Evolutionary conservation across 2,329 filamentous ascomycete species (phyloP), one percentile per base, ranked within the genome.

Genomic region (Fusarium clavum): DNA sequence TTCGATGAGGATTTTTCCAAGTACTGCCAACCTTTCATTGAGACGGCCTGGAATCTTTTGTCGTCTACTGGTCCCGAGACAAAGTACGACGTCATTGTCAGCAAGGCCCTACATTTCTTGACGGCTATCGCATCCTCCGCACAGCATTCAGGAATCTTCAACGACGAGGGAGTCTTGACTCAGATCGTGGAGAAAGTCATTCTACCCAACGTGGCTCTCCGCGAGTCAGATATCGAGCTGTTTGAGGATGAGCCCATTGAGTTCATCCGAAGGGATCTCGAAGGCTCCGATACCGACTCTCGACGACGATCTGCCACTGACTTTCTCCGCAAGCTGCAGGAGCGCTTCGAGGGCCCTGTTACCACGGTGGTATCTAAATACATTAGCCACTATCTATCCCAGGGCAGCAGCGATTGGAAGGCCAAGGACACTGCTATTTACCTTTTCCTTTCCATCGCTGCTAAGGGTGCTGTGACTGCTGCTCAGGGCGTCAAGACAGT

Each of bases 211-310:
- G 89, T 99, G 62, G 92, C 92, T 18, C 84, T 99, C 64, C 90
- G 97, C 71, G 96, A 98, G 76, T 96, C 94, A 1, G 97, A 99
- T 72, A 88, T 97, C 57, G 96, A 99, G 79, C 87, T 97, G 72
- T 98, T 99, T 74, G 96, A 99, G 78, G 97, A 99, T 78, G 97
- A 99, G 83, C 96, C 96, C 0, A 99, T 99, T 71, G 96, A 99
- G 80, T 99, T 97, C 78, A 99, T 99, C 77, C 89, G 96, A 69
- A 89, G 94, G 75, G 96, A 99, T 80, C 85, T 99, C 49, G 96
- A 99, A 79, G 96, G 96, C 9, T 98, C 96, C 3, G 96, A 99
- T 80, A 97, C 92, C 57, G 96, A 98, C 78, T 99, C 96, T 3
- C 87, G 96, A 76, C 87, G 96, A 72, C 88, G 96, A 76, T 95